phyloP scores from a whole-genome alignment of 2,329 filamentous ascomycete species.

The Neoascochyta sp. region DNA sequence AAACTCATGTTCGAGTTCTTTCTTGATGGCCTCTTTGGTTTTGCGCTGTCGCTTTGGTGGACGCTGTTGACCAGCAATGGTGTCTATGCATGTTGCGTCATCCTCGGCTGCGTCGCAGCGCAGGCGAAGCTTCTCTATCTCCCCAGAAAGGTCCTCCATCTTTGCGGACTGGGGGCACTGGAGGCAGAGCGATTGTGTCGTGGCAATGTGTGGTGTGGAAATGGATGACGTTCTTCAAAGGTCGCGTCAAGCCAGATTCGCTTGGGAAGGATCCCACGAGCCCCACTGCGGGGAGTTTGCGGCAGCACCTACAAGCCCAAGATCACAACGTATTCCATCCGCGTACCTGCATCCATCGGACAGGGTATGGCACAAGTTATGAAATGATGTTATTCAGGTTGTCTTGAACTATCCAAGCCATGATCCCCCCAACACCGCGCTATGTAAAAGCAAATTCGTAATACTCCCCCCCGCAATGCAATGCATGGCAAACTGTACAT shows the following conservation, averaged over 20 bases:
- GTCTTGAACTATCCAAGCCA: no score
- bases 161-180: conserved; percentile 5
- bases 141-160: conserved; percentile 45
- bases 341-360: conserved; percentile 2
- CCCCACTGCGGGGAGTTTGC: conserved; percentile 7
- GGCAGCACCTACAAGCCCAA: conserved; percentile 1
- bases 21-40: conserved; percentile 61
- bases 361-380: no score
- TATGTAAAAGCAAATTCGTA: conserved; percentile 14
- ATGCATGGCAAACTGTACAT: background rate
- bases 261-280: conserved; percentile 5
- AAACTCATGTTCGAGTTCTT: conserved; percentile 70
- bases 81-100: conserved; percentile 51
- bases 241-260: conserved; percentile 4
- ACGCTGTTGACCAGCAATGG: conserved; percentile 54
- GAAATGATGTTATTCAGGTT: background rate
- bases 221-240: conserved; percentile 14
- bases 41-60: conserved; percentile 53
- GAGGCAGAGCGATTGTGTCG: conserved; percentile 6
- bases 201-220: conserved; percentile 11
- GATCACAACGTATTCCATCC: no score
- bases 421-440: conserved; percentile 25
- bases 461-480: background rate
- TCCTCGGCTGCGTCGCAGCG: conserved; percentile 19
- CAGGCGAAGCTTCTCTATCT: conserved; percentile 53